Evolutionary conservation across 148 eudicot species (phyloP).

Genomic region (Rhododendron ovatum): DNA sequence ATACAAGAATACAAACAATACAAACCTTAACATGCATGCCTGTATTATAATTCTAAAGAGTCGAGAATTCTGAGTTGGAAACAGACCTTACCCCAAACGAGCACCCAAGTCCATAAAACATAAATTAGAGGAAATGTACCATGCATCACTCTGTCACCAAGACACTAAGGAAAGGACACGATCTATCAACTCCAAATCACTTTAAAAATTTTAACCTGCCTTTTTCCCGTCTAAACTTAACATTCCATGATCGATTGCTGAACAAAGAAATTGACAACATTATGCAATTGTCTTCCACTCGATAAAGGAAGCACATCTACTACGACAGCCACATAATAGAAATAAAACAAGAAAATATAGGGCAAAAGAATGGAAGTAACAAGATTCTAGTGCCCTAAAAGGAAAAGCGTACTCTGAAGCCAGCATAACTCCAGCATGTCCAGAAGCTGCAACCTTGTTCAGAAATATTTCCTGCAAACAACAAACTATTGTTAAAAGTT

Average conservation of each 20-base stretch:
- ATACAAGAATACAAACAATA: too few species aligned
- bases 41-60: neutral
- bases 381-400: constrained; percentile 2
- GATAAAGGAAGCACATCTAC: neutral
- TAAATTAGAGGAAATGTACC: neutral
- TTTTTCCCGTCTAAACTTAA: neutral
- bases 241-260: neutral
- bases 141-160: neutral
- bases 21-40: neutral
- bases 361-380: constrained; percentile 9
- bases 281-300: neutral
- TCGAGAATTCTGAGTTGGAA: neutral
- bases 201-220: neutral
- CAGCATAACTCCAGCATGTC: constrained; percentile 37
- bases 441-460: constrained; percentile 62
- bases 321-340: neutral
- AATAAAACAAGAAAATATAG: neutral
- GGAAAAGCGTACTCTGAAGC: constrained; percentile 37
- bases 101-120: constrained; percentile 2
- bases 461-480: constrained; percentile 60
- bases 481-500: neutral
- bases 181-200: neutral
- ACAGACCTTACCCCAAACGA: neutral
- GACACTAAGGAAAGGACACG: neutral
- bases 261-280: neutral